A percentile compares a stretch with the other conserved stretches of the same genome.
phyloP scores from a whole-genome alignment of 2,329 filamentous ascomycete species.

The Corynespora cassiicola region DNA sequence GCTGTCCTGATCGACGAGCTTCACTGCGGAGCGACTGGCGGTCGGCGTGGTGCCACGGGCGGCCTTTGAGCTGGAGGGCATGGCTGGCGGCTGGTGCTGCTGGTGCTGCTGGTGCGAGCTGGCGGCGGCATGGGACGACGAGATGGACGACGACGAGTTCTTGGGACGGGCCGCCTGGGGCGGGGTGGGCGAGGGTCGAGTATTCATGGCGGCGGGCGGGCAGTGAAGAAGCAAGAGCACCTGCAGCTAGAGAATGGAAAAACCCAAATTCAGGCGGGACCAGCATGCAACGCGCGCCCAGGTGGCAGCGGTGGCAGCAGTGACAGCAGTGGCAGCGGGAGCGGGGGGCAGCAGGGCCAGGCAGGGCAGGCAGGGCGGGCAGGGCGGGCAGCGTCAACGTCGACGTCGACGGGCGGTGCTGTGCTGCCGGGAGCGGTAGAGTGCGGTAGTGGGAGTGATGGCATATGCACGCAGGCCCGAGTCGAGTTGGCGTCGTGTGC shows the following conservation, averaged over 20 bases:
- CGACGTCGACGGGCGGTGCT: no score
- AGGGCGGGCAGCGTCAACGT: no score
- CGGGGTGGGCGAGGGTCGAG: conserved; percentile 39
- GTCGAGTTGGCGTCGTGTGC: conserved; percentile 1
- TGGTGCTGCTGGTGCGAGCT: conserved; percentile 26
- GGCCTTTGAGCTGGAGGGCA: conserved; percentile 32
- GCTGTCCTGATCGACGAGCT: conserved; percentile 36
- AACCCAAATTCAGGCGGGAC: no score
- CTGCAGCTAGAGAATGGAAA: not conserved
- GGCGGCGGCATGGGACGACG: conserved; percentile 27
- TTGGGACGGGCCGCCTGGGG: conserved; percentile 34
- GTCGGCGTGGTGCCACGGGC: conserved; percentile 34
- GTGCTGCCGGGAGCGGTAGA: no score
- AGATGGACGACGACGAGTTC: conserved; percentile 36
- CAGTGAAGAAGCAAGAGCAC: conserved; percentile 7
- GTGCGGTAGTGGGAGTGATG: no score
- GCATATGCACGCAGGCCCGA: no score
- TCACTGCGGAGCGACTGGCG: conserved; percentile 32
- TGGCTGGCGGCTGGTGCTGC: conserved; percentile 26
- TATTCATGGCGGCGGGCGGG: conserved; percentile 42
- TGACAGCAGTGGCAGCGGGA: no score
- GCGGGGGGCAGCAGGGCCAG: no score
- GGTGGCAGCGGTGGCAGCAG: not conserved
- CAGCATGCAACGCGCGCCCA: no score
- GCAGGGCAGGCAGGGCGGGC: no score